A percentile compares a stretch with the other conserved stretches of the same genome.
Evolutionary conservation across 345 rosid species (phyloP).

Genomic region (Triadica sebifera): DNA sequence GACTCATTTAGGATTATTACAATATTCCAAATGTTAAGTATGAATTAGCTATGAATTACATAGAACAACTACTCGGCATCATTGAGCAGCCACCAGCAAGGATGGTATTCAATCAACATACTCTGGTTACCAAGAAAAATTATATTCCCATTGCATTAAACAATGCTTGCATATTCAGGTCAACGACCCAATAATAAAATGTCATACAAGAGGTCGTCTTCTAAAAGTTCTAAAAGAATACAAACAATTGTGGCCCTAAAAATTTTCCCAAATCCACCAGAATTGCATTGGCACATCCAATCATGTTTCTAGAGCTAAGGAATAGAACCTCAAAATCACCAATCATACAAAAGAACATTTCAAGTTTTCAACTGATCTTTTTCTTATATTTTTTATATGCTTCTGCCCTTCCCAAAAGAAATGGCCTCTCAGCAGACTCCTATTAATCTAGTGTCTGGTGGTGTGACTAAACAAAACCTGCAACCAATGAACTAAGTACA

Average conservation of each 20-base stretch:
- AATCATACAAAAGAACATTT: background rate
- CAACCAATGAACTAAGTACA: background rate
- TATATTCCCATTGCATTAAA: background rate
- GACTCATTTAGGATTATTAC: too few relatives aligned
- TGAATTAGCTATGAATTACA: too few relatives aligned
- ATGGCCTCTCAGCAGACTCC: slow-evolving; percentile 3
- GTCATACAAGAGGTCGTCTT: background rate
- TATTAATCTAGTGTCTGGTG: background rate
- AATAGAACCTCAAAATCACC: background rate
- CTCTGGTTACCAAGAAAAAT: background rate
- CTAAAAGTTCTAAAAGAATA: background rate
- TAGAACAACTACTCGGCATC: background rate
- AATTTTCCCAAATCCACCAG: background rate
- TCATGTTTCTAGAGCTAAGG: background rate
- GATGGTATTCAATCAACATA: background rate
- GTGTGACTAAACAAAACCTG: background rate
- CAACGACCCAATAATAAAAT: background rate
- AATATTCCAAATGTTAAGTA: too few relatives aligned
- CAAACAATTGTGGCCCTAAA: background rate
- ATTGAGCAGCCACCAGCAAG: background rate
- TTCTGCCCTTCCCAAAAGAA: background rate
- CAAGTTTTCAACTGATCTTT: background rate
- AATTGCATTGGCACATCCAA: background rate
- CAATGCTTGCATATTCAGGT: background rate
- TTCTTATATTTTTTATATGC: slow-evolving; percentile 2